Conservation (phyloP, 2,329 filamentous ascomycete genomes). For the Clarireedia paspali region DNA sequence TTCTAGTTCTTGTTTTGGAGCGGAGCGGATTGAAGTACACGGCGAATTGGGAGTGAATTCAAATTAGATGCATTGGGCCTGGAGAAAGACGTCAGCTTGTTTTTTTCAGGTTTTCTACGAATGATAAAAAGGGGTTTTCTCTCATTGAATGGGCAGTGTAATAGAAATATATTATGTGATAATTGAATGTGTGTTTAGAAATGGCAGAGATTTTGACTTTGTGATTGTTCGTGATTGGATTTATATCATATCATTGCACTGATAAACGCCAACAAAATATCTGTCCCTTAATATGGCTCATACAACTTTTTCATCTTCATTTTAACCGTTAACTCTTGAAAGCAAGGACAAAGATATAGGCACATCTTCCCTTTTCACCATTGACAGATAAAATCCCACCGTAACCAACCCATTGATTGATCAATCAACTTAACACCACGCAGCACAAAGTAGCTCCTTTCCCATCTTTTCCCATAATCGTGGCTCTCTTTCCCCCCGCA, state of each 20-base stretch:
- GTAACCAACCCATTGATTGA: neutral
- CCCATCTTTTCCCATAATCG: neutral
- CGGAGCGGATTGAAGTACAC: neutral
- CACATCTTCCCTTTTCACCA: too few species aligned
- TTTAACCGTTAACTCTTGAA: neutral
- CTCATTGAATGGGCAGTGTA: neutral
- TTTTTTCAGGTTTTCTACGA: neutral
- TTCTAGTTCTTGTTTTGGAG: neutral
- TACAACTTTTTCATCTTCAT: neutral
- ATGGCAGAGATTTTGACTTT: neutral
- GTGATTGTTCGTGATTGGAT: neutral
- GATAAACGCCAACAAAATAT: neutral
- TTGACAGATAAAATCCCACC: neutral
- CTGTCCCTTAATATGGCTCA: neutral
- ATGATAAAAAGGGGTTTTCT: neutral
- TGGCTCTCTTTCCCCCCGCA: neutral
- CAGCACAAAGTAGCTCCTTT: neutral
- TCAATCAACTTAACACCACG: constrained; percentile 4
- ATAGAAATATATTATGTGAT: neutral
- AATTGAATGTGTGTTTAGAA: neutral
- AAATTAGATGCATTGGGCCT: neutral
- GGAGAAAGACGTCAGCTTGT: neutral
- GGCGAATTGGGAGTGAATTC: neutral
- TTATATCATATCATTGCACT: neutral
- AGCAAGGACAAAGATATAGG: too few species aligned